Conservation (phyloP, 306 rosid species). For the Luffa acutangula region DNA sequence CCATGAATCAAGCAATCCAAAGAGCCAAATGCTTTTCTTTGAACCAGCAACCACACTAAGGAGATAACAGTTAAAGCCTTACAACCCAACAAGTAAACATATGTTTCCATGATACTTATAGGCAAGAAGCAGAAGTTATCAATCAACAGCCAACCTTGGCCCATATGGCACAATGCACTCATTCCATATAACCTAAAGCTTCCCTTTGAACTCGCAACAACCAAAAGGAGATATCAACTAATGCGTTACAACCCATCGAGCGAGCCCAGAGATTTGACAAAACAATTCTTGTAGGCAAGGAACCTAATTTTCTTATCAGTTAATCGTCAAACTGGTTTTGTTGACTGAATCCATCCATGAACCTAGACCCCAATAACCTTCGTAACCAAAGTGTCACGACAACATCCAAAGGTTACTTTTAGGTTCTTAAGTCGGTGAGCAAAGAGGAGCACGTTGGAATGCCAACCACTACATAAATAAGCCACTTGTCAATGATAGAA, state of each 20-base stretch:
- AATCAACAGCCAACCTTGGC: not conserved
- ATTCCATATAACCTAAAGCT: not conserved
- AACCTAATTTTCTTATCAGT: not conserved
- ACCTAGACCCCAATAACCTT: not conserved
- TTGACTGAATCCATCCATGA: not conserved
- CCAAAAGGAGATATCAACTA: not conserved
- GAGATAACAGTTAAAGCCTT: not conserved
- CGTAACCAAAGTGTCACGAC: not conserved
- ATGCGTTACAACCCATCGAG: not conserved
- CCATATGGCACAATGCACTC: not conserved
- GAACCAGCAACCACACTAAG: not conserved
- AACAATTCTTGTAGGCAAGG: not conserved
- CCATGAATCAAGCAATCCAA: not conserved
- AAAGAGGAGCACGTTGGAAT: not conserved
- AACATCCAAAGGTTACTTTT: not conserved
- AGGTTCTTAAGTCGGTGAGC: not conserved
- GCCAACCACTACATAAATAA: not conserved
- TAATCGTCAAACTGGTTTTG: not conserved
- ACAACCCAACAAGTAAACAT: not conserved
- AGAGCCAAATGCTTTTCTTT: not conserved
- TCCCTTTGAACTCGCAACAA: not conserved
- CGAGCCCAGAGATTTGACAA: not conserved
- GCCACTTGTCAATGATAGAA: not conserved
- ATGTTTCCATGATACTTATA: not conserved
- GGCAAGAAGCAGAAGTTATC: not conserved